Percentiles rank a stretch among this genome's conserved stretches.
These are phyloP conservation scores for Clonostachys solani DNA, from an alignment of 2,329 filamentous ascomycete species.

Conservation along the genomic window DNA sequence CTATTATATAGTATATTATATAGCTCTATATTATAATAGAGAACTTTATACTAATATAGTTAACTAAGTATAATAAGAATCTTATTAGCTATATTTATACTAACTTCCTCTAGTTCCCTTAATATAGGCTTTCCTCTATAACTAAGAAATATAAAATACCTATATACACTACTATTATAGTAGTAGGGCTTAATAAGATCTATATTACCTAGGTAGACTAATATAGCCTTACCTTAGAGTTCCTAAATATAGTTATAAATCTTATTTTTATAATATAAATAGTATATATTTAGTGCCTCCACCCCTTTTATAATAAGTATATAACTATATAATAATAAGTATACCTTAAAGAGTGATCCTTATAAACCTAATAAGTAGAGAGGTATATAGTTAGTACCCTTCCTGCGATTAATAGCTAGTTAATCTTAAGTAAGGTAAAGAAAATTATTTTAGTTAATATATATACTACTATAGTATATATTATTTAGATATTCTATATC, in stretches of 20 bases:
- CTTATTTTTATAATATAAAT: conserved; percentile 19
- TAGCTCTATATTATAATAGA: conserved; percentile 18
- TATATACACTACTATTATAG: conserved; percentile 18
- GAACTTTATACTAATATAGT: conserved; percentile 12
- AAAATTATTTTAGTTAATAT: conserved; percentile 18
- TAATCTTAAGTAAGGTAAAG: conserved; percentile 15
- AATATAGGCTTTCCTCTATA: conserved; percentile 11
- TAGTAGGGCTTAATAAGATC: conserved; percentile 21
- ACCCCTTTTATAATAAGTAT: conserved; percentile 33
- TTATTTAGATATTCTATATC: conserved; percentile 19
- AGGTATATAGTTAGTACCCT: conserved; percentile 17
- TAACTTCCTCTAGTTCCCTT: background rate
- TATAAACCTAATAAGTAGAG: conserved; percentile 19
- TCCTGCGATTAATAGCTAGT: conserved; percentile 19
- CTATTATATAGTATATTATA: conserved; percentile 23
- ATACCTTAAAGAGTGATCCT: conserved; percentile 29
- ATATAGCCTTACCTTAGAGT: conserved; percentile 24
- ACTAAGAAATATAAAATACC: conserved; percentile 26
- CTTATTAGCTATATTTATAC: conserved; percentile 2
- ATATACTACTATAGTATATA: conserved; percentile 11
- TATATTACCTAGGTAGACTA: conserved; percentile 25
- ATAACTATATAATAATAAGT: conserved; percentile 25
- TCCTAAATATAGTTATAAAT: conserved; percentile 19
- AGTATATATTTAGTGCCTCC: conserved; percentile 10
- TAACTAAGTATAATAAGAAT: conserved; percentile 1